phyloP scores from a whole-genome alignment of 2,329 filamentous ascomycete genomes.

The Colletotrichum sp. region DNA sequence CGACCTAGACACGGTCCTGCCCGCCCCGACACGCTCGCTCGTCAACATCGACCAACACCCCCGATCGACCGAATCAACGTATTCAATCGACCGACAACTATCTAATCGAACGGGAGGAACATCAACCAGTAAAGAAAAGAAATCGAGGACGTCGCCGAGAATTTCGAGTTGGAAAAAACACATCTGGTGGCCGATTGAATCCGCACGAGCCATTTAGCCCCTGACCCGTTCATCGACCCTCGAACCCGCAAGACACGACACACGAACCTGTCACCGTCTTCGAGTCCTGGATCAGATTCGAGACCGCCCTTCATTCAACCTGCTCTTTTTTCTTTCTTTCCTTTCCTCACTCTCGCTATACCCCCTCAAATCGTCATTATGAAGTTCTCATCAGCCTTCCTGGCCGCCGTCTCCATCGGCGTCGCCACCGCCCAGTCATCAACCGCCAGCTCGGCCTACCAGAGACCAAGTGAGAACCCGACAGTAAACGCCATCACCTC shows the following conservation, averaged over 20 bases:
- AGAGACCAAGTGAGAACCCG: conserved; percentile 44
- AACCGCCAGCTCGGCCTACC: conserved; percentile 4
- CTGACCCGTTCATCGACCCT: neutral
- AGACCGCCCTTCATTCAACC: neutral
- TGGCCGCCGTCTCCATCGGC: conserved; percentile 16
- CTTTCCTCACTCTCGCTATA: neutral
- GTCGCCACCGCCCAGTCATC: conserved; percentile 12
- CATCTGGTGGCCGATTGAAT: neutral
- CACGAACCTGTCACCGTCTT: neutral
- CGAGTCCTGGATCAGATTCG: conserved; percentile 1
- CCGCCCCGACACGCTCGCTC: conserved; percentile 15
- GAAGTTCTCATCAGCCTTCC: conserved; percentile 9
- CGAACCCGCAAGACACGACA: neutral
- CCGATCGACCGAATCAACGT: neutral
- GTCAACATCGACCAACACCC: neutral
- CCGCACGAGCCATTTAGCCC: neutral
- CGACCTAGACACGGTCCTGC: neutral
- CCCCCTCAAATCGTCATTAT: neutral
- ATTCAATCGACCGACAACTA: neutral
- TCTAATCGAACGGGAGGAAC: neutral
- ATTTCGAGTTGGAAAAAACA: neutral
- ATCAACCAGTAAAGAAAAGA: neutral
- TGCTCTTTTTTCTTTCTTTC: neutral
- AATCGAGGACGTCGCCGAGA: neutral
- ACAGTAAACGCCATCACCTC: conserved; percentile 41